Base-by-base conservation (phyloP, 73 alveolate genomes). In the Urostyla sp. region DNA sequence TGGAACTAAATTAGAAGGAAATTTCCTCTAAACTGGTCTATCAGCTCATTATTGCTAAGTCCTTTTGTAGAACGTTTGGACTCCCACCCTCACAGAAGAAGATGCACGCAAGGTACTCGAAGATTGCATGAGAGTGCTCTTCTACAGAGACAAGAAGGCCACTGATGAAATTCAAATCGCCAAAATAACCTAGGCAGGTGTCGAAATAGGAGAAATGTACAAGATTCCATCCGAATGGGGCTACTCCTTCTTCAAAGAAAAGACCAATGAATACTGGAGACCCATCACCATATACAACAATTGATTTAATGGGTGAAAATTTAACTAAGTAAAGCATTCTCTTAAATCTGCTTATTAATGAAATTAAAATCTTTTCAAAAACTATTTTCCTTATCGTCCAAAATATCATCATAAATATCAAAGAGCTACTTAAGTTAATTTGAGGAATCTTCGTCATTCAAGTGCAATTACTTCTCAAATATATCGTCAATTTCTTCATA, bases 81-180 rank as follows among this genome's bases (percentile, higher is more conserved):
- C 72, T 0, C 89, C 88, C n/a, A 91, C 84, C 56, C n/a, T 89
- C 35, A 74, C 90, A 26, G 85, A 75, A 59, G 88, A 44, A 0
- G 88, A 85, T 37, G 96, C 91, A 6, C 52, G 84, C 21, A 54
- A 37, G 31, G 82, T 89, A 3, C 44, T 89, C 8, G 91, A 89
- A 30, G 63, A 75, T 6, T 83, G 96, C 77, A 57, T 85, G 88
- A 61, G 72, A 26, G 85, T 63, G 38, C 63, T 89, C 60, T 85
- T 76, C 88, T 85, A 85, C 77, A 83, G 93, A 77, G 96, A 89
- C 87, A 82, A 75, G 24, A 75, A 48, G 63, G 93, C 91, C 31
- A 27, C 84, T 15, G 91, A 89, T 60, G 85, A 59, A 76, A 84
- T 89, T 76, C 89, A 89, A 58, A 66, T 89, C 59, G 51, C 87